Evolutionary conservation across 306 rosid genomes (phyloP), one percentile per base, ranked within the genome.

Genomic region (Vachellia pachyceras): DNA sequence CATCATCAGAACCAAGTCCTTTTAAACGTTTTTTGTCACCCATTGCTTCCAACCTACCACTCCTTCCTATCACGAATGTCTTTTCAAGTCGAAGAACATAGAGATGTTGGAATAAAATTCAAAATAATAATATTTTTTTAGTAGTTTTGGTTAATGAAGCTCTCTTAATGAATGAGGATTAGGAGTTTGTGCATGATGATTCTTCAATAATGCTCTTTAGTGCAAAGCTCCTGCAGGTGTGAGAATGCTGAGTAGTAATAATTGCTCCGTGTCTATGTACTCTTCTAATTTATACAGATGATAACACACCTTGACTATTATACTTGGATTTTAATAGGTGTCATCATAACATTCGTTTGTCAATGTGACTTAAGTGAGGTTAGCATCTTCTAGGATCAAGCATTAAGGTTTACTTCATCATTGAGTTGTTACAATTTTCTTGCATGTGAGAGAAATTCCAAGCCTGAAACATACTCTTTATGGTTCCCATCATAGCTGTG

Each of bases 401-500:
- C 2, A 18, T 17, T 37, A 66, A 37, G 1, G 10, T 20, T n/a
- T 68, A 39, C 50, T n/a, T 8, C 1, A 3, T 68, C 72, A n/a
- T 18, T 68, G 15, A 46, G 42, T 46, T 0, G 5, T 42, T 70
- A 22, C 17, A 70, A 6, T 23, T 70, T 5, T 17, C 57, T 44
- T 22, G 3, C 20, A 22, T 47, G 20, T 25, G 40, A 22, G 44
- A 45, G 76, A 72, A 20, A 36, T 72, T 72, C 42, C 15, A 72
- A 35, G 13, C 45, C 3, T 8, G 12, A 49, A 47, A 49, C 25
- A 29, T 7, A 25, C 76, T 5, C 20, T 37, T 13, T 60, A 10
- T 52, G 20, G 25, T 52, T 52, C 29, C 79, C 55, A 73, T 73
- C 47, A 36, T 52, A 37, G 57, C n/a, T 36, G 77, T n/a, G 5